Base-by-base conservation (phyloP, 78 protist species). In the Dictyostelium firmibasis region DNA sequence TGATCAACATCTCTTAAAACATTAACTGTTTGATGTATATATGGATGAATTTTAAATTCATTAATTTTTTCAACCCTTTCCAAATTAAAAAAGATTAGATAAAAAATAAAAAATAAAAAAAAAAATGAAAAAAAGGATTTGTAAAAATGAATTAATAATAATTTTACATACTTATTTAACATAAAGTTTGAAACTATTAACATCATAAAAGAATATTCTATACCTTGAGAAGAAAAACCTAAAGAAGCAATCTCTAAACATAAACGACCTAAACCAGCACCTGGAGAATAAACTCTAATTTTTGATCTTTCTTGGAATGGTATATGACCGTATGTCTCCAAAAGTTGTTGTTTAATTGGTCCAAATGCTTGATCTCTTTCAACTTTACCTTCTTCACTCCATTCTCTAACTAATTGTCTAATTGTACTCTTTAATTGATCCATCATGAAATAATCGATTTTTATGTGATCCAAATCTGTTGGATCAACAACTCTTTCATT, bases 211-310 rank as follows among this genome's bases (percentile, higher is more conserved):
- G 97, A 93, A 87, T 91, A 96, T 84, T 98, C 99, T 18, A 79
- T 86, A 36, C 98, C 98, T 81, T 97, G 96, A 38, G 93, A 53
- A 50, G 85, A 43, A 62, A 67, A 98, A 4, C 98, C 98, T 5
- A 60, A 4, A 16, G 96, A 83, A 38, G 97, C 98, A 25, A 97
- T 64, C 47, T 97, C 98, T 9, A 84, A 95, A 23, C 95, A 92
- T 4, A 98, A 95, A 67, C 99, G 38, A 29, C 99, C 99, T 27
- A 97, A 81, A 9, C 98, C 99, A 2, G 97, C 84, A 33, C 99
- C 99, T 0, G 99, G 99, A 62, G 82, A 60, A 69, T 81, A 84
- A 1, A 92, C 92, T 86, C 35, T 81, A 36, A 86, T 72, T 4
- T 53, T 36, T 50, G 70, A 29, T 36, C 96, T 41, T 25, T 83